Conservation (phyloP, 169 alveolate species). For the Eimeria brunetti region DNA sequence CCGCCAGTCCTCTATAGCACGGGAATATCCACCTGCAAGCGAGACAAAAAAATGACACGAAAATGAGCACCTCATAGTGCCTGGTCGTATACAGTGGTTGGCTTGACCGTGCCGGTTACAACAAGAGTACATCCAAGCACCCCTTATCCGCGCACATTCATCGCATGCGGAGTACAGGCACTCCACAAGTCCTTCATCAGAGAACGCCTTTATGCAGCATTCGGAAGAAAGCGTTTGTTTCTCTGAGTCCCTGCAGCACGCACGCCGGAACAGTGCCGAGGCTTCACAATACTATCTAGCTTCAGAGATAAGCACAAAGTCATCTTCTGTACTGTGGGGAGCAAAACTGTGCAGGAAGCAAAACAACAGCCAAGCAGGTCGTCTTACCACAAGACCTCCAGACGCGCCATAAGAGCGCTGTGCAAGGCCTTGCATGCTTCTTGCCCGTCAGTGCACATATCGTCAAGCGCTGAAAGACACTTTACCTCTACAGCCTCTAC, state of each 20-base stretch:
- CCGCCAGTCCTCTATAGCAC: slow-evolving; percentile 63
- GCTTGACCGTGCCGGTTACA: neutral
- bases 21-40: slow-evolving; percentile 70
- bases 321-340: neutral
- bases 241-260: slow-evolving; percentile 52
- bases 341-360: neutral
- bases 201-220: slow-evolving; percentile 40
- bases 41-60: no score
- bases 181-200: slow-evolving; percentile 69
- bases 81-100: neutral
- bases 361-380: neutral
- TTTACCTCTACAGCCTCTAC: slow-evolving; percentile 40
- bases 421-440: slow-evolving; percentile 39
- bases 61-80: neutral
- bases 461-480: slow-evolving; percentile 52
- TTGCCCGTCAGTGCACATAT: slow-evolving; percentile 63
- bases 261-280: neutral
- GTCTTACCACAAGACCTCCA: slow-evolving; percentile 54
- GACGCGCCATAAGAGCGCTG: neutral
- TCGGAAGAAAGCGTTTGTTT: slow-evolving; percentile 20
- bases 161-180: slow-evolving; percentile 52
- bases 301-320: neutral
- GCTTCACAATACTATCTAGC: neutral
- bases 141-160: slow-evolving; percentile 10
- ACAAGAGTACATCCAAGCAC: neutral